These are phyloP conservation scores for Conringia planisiliqua DNA, from an alignment of 345 rosid genomes.

Conservation along the genomic window DNA sequence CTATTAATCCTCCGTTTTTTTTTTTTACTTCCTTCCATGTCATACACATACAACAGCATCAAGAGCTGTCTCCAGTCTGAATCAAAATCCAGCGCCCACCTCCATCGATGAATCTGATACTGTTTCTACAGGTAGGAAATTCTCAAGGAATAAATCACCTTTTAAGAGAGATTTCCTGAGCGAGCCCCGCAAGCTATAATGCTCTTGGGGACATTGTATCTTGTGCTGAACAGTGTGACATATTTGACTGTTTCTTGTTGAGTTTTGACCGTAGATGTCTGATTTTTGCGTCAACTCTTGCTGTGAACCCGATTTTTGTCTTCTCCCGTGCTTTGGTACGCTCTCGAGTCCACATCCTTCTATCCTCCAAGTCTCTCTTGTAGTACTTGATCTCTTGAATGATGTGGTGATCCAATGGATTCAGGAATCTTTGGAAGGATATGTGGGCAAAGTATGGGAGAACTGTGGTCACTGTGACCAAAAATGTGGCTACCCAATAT, in stretches of 20 bases:
- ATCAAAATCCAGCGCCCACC: conserved; percentile 24
- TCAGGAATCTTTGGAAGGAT: conserved; percentile 69
- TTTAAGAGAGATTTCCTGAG: background rate
- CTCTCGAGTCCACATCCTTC: conserved; percentile 85
- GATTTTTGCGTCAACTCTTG: conserved; percentile 91
- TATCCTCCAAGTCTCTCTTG: conserved; percentile 75
- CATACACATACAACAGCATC: conserved; percentile 8
- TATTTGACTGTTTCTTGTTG: conserved; percentile 57
- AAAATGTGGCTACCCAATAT: conserved; percentile 65
- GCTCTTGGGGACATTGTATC: conserved; percentile 41
- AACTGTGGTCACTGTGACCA: conserved; percentile 62
- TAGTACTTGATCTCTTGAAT: conserved; percentile 90
- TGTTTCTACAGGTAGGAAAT: conserved; percentile 14
- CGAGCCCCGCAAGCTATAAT: conserved; percentile 1
- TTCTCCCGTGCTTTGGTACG: conserved; percentile 79
- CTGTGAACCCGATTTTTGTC: conserved; percentile 94
- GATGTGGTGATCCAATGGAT: conserved; percentile 92
- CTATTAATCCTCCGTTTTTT: background rate
- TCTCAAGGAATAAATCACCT: background rate
- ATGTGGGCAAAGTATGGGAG: conserved; percentile 65
- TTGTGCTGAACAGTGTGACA: conserved; percentile 29
- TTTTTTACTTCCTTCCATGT: background rate
- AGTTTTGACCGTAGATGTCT: conserved; percentile 68
- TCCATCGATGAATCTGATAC: conserved; percentile 23
- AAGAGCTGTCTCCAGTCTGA: conserved; percentile 7